Evolutionary conservation across 2,329 filamentous ascomycete species (phyloP).

Genomic region (Elsinoe necatrix): DNA sequence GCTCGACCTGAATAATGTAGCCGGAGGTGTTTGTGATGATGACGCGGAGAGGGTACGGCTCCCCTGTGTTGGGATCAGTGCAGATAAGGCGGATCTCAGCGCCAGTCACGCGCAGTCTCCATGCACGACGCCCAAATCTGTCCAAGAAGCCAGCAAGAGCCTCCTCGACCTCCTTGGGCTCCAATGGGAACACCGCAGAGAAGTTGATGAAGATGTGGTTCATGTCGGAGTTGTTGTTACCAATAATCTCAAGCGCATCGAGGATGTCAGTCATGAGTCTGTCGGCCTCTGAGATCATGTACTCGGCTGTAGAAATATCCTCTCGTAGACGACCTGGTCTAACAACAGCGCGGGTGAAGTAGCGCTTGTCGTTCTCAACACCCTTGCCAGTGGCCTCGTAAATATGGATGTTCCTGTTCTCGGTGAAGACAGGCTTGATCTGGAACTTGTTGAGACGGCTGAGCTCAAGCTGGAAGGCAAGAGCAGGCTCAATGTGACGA

Average conservation of each 20-base stretch:
- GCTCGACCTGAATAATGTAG: slow-evolving; percentile 93
- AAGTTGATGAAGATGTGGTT: slow-evolving; percentile 99
- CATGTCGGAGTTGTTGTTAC: slow-evolving; percentile 97
- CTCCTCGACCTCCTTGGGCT: slow-evolving; percentile 82
- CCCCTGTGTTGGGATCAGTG: slow-evolving; percentile 76
- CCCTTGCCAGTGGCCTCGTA: slow-evolving; percentile 95
- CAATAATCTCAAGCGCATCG: slow-evolving; percentile 94
- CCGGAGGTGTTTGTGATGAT: slow-evolving; percentile 98
- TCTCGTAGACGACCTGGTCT: slow-evolving; percentile 88
- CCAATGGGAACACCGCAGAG: slow-evolving; percentile 87
- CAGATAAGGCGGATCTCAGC: slow-evolving; percentile 98
- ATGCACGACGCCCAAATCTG: slow-evolving; percentile 87
- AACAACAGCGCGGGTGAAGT: slow-evolving; percentile 95
- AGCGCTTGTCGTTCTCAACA: slow-evolving; percentile 92
- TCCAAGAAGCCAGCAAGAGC: slow-evolving; percentile 92
- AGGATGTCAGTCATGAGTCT: slow-evolving; percentile 96
- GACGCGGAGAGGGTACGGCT: slow-evolving; percentile 85
- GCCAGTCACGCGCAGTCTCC: slow-evolving; percentile 92
- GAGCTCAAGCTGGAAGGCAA: slow-evolving; percentile 97
- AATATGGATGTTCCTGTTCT: slow-evolving; percentile 98
- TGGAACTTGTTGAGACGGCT: slow-evolving; percentile 91
- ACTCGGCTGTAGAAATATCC: slow-evolving; percentile 97
- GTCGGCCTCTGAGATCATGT: slow-evolving; percentile 94
- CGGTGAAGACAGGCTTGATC: slow-evolving; percentile 96
- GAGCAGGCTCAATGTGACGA: slow-evolving; percentile 89